A percentile compares a stretch with the other conserved stretches of the same genome.
phyloP scores from a whole-genome alignment of 352 stramenopile genomes.

The Globisporangium perplexum region DNA sequence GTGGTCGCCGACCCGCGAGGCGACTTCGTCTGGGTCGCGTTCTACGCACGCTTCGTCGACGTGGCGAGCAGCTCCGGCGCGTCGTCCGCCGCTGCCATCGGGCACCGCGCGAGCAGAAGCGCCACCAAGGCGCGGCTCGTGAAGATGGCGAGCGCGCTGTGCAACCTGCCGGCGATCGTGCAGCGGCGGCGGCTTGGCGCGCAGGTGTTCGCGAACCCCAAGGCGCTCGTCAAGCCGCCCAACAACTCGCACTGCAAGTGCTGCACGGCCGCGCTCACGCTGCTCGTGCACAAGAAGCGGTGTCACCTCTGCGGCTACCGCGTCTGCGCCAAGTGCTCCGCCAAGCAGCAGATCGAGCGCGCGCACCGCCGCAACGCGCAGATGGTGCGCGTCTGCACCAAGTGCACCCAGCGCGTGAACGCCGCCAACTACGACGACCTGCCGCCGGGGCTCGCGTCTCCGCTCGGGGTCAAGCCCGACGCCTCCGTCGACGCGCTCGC shows the following conservation, averaged over 20 bases:
- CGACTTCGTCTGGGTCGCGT: constrained; percentile 21
- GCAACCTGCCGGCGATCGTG: constrained; percentile 29
- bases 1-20: constrained; percentile 11
- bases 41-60: constrained; percentile 26
- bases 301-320: constrained; percentile 46
- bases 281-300: constrained; percentile 25
- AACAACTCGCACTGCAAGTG: constrained; percentile 36
- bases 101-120: constrained; percentile 12
- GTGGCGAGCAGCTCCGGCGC: background rate
- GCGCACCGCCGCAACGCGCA: constrained; percentile 18
- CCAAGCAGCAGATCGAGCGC: constrained; percentile 26
- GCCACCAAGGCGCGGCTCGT: constrained; percentile 17
- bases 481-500: background rate
- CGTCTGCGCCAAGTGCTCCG: constrained; percentile 41
- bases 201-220: constrained; percentile 27
- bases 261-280: constrained; percentile 26
- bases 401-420: constrained; percentile 50
- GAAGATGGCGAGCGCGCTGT: constrained; percentile 21
- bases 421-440: constrained; percentile 44
- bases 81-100: background rate
- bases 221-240: constrained; percentile 3
- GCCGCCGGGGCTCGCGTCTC: constrained; percentile 14
- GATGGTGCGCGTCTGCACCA: constrained; percentile 37
- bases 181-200: constrained; percentile 32
- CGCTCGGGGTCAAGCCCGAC: constrained; percentile 25